Evolutionary conservation across 345 rosid species (phyloP).

Genomic region (Microthlaspi erraticum): DNA sequence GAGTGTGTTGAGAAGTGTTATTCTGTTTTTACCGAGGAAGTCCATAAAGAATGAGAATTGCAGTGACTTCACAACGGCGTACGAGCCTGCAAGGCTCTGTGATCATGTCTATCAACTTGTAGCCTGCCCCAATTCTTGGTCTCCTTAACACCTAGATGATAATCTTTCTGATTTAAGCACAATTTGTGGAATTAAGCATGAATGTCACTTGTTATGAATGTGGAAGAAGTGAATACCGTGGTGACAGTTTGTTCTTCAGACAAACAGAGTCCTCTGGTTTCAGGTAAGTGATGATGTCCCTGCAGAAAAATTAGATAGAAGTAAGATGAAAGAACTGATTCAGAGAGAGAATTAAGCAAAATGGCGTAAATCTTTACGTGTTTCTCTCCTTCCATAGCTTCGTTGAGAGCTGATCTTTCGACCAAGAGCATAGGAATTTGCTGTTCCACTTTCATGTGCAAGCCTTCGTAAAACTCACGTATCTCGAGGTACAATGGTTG

Average conservation of each 20-base stretch:
- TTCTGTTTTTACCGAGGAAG: conserved; percentile 72
- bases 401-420: conserved; percentile 82
- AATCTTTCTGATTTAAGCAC: background rate
- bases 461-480: conserved; percentile 81
- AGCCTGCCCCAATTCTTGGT: conserved; percentile 77
- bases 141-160: conserved; percentile 51
- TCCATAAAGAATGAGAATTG: conserved; percentile 93
- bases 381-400: conserved; percentile 75
- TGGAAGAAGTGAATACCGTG: conserved; percentile 52
- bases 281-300: conserved; percentile 98
- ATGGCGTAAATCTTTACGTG: conserved; percentile 39
- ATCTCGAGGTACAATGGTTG: conserved; percentile 81
- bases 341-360: background rate
- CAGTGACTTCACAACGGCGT: conserved; percentile 94
- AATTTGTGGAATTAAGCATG: background rate
- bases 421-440: conserved; percentile 81
- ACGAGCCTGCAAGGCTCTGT: conserved; percentile 84
- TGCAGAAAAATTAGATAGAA: conserved; percentile 26
- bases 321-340: background rate
- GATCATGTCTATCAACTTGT: conserved; percentile 63
- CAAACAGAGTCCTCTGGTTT: conserved; percentile 98
- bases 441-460: conserved; percentile 81
- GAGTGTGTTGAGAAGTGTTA: background rate
- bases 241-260: conserved; percentile 94
- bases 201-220: conserved; percentile 6